These are phyloP conservation scores for Dianthus caryophyllus DNA, from an alignment of 148 eudicot species.

Conservation along the genomic window DNA sequence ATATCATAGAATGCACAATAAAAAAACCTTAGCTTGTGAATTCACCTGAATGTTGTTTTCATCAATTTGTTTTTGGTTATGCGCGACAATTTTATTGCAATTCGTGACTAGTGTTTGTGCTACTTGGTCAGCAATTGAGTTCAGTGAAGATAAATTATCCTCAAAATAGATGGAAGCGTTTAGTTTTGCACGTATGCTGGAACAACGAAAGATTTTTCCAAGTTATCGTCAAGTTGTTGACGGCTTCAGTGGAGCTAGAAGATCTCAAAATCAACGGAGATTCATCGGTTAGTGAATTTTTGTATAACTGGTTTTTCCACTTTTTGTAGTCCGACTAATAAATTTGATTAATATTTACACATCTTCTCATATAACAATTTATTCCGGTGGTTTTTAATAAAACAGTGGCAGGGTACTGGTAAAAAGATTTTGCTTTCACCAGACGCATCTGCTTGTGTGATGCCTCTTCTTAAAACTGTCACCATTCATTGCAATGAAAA, in stretches of 20 bases:
- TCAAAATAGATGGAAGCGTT: background rate
- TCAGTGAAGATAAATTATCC: background rate
- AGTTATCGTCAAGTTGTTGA: background rate
- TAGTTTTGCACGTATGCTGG: background rate
- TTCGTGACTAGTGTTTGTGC: background rate
- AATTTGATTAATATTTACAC: background rate
- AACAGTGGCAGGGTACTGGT: background rate
- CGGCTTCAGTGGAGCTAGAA: slow-evolving; percentile 3
- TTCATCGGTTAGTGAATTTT: background rate
- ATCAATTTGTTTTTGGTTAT: no score
- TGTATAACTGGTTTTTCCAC: background rate
- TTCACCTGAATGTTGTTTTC: no score
- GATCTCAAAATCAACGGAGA: slow-evolving; percentile 1
- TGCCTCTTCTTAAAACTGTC: slow-evolving; percentile 5
- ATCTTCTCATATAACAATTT: no score
- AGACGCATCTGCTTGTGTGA: slow-evolving; percentile 8
- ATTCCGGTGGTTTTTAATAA: background rate
- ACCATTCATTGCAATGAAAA: slow-evolving; percentile 1
- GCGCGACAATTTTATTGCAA: no score
- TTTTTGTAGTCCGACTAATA: background rate
- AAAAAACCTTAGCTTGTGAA: no score
- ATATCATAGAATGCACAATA: no score
- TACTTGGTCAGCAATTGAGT: background rate
- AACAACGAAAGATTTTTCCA: background rate
- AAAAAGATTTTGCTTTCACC: background rate